phyloP scores from a whole-genome alignment of 495 filamentous ascomycete genomes.

The Aspergillus diversus region DNA sequence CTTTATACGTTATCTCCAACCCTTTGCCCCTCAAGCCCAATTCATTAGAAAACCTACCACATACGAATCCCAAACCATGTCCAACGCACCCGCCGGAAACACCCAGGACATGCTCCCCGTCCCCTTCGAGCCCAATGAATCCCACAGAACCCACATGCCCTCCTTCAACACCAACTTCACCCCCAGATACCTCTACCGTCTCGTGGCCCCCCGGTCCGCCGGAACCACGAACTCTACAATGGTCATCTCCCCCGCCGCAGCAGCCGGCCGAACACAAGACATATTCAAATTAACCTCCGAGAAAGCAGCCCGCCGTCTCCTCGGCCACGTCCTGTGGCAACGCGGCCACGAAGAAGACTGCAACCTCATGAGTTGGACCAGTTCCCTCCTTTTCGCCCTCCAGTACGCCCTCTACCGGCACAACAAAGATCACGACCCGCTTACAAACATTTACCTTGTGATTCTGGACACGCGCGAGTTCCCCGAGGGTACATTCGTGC shows the following conservation, averaged over 20 bases:
- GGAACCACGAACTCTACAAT: neutral
- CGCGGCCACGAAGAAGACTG: slow-evolving; percentile 17
- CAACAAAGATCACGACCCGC: slow-evolving; percentile 7
- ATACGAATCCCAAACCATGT: too few species aligned
- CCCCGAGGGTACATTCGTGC: slow-evolving; percentile 33
- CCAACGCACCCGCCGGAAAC: too few species aligned
- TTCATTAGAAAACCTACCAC: too few species aligned
- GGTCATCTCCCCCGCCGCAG: neutral
- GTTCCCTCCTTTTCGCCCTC: slow-evolving; percentile 40
- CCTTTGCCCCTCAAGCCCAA: too few species aligned
- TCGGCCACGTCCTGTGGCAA: slow-evolving; percentile 35
- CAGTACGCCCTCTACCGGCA: slow-evolving; percentile 37
- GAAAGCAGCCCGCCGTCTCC: slow-evolving; percentile 16
- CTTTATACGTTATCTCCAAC: too few species aligned
- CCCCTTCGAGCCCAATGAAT: slow-evolving; percentile 1
- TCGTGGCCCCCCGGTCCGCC: slow-evolving; percentile 8
- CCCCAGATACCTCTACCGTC: slow-evolving; percentile 11
- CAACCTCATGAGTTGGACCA: slow-evolving; percentile 44
- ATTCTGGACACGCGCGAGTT: slow-evolving; percentile 34
- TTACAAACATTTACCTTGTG: slow-evolving; percentile 34
- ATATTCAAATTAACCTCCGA: slow-evolving; percentile 6
- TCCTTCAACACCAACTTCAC: slow-evolving; percentile 8
- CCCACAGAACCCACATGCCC: neutral
- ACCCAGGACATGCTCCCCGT: neutral
- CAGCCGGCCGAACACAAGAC: neutral